A percentile compares a stretch with the other conserved stretches of the same genome.
Evolutionary conservation across 1,284 basidiomycete genomes (phyloP).

Genomic region (Mycosarcoma mackinlayi): DNA sequence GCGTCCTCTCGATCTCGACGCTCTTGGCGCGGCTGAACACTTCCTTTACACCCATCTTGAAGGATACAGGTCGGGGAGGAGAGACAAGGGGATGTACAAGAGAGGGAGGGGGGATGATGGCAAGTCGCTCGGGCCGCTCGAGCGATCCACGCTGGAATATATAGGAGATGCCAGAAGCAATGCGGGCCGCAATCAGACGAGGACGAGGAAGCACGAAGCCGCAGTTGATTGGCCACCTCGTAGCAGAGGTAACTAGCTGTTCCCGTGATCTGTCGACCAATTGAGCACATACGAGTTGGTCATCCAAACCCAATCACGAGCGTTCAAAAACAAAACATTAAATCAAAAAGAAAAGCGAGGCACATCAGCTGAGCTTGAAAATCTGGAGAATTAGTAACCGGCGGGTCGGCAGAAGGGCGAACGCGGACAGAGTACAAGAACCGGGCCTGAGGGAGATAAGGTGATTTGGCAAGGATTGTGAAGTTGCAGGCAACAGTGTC

Average conservation of each 20-base stretch:
- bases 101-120: background rate
- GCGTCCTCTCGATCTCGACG: conserved; percentile 32
- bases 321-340: no score
- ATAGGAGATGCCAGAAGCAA: background rate
- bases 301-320: background rate
- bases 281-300: background rate
- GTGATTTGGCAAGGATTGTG: background rate
- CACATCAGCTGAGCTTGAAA: background rate
- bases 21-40: conserved; percentile 22
- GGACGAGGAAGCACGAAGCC: background rate
- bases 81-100: background rate
- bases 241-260: no score
- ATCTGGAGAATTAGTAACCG: background rate
- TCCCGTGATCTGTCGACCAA: no score
- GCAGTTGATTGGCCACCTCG: no score
- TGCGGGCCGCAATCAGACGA: background rate
- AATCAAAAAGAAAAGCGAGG: background rate
- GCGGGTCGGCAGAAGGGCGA: background rate
- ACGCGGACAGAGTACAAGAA: background rate
- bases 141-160: background rate
- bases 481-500: background rate
- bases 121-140: background rate
- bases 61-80: background rate
- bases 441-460: background rate
- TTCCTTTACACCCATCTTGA: conserved; percentile 35